These are phyloP conservation scores for Suillus subaureus DNA, from an alignment of 768 basidiomycete species.

Conservation along the genomic window DNA sequence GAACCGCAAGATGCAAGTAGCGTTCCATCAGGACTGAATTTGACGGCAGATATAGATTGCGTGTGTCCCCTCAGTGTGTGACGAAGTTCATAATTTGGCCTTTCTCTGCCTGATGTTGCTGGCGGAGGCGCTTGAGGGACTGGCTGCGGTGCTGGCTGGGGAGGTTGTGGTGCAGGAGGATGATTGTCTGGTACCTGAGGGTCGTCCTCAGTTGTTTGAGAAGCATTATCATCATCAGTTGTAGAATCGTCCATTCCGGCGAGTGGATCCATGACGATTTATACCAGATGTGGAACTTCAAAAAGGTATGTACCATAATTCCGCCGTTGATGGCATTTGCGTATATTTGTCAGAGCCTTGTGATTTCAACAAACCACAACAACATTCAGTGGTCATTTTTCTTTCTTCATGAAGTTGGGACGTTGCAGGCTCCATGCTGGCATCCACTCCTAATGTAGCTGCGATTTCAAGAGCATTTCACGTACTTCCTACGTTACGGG, in stretches of 20 bases:
- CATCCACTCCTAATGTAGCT: not conserved
- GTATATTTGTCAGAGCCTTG: slow-evolving; percentile 26
- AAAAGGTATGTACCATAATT: not conserved
- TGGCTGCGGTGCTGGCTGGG: slow-evolving; percentile 36
- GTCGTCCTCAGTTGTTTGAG: slow-evolving; percentile 86
- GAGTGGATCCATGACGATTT: slow-evolving; percentile 21
- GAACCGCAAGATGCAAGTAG: slow-evolving; percentile 86
- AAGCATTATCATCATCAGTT: slow-evolving; percentile 65
- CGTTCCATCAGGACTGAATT: slow-evolving; percentile 89
- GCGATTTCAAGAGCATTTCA: not conserved
- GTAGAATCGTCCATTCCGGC: slow-evolving; percentile 45
- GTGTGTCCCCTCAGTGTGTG: slow-evolving; percentile 78
- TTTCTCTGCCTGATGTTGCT: slow-evolving; percentile 37
- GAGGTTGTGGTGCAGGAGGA: slow-evolving; percentile 40
- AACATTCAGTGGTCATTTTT: not conserved
- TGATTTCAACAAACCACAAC: slow-evolving; percentile 27
- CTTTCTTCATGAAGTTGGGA: not conserved
- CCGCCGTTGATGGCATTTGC: slow-evolving; percentile 1
- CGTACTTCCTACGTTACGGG: not conserved
- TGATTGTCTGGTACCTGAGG: slow-evolving; percentile 71
- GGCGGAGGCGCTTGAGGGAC: slow-evolving; percentile 33
- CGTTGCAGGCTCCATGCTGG: not conserved
- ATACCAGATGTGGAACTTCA: not conserved
- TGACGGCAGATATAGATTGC: slow-evolving; percentile 83
- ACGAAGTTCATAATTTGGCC: slow-evolving; percentile 70